phyloP scores from a whole-genome alignment of 2,329 filamentous ascomycete genomes.

The Aspergillus aculeatus region DNA sequence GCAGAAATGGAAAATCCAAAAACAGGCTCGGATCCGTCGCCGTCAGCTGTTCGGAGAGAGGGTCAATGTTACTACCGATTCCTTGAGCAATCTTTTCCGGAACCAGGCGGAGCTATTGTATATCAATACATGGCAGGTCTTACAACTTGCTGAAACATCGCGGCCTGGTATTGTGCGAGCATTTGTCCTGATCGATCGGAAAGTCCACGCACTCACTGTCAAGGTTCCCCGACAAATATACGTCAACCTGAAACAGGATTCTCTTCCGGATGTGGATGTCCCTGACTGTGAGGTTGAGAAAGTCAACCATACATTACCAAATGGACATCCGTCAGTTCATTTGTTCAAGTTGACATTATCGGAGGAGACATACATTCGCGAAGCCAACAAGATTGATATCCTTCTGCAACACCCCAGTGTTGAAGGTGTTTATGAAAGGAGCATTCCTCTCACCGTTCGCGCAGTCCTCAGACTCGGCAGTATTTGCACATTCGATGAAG shows the following conservation, averaged over 20 bases:
- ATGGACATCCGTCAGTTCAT: constrained; percentile 90
- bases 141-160: constrained; percentile 81
- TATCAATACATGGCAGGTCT: constrained; percentile 89
- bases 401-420: constrained; percentile 92
- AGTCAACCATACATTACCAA: constrained; percentile 87
- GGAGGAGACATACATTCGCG: constrained; percentile 81
- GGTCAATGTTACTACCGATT: constrained; percentile 59
- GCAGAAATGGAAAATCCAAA: constrained; percentile 98
- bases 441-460: constrained; percentile 80
- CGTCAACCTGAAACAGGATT: constrained; percentile 83
- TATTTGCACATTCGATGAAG: constrained; percentile 88
- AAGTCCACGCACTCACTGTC: constrained; percentile 83
- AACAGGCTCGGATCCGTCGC: constrained; percentile 78
- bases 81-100: constrained; percentile 72
- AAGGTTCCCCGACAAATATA: constrained; percentile 87
- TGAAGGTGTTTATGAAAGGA: constrained; percentile 95
- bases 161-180: constrained; percentile 82
- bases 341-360: constrained; percentile 90
- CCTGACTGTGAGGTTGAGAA: constrained; percentile 86
- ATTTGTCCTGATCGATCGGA: constrained; percentile 89
- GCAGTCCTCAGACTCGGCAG: constrained; percentile 89
- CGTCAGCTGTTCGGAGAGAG: constrained; percentile 92
- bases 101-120: constrained; percentile 90
- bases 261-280: constrained; percentile 84
- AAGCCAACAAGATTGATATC: constrained; percentile 76